phyloP scores from a whole-genome alignment of 2,329 filamentous ascomycete species.

The Pleoardoris graminearum region DNA sequence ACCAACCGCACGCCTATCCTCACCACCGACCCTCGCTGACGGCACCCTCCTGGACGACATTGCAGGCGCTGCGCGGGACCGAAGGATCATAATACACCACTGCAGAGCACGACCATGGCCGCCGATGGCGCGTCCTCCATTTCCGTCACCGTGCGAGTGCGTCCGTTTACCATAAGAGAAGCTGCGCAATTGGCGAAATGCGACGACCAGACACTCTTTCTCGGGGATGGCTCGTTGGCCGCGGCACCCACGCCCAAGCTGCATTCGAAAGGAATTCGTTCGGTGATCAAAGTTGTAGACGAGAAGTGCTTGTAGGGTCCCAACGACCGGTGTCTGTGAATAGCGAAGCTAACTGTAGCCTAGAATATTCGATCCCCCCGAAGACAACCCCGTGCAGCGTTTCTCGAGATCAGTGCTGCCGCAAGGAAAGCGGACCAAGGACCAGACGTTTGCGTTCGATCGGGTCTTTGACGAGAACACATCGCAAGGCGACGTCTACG shows the following conservation, averaged over 20 bases:
- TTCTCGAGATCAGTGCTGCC: constrained; percentile 79
- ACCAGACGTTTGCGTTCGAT: constrained; percentile 97
- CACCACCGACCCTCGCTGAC: constrained; percentile 23
- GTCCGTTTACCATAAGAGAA: constrained; percentile 80
- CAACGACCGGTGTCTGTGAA: background rate
- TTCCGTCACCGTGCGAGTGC: constrained; percentile 61
- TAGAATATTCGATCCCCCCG: constrained; percentile 95
- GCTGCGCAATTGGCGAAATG: constrained; percentile 81
- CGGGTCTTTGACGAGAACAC: constrained; percentile 95
- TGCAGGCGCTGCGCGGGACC: background rate
- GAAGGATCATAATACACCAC: background rate
- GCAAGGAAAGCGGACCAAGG: constrained; percentile 89
- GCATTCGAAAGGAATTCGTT: constrained; percentile 80
- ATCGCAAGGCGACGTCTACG: constrained; percentile 90
- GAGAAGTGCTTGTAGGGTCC: constrained; percentile 84
- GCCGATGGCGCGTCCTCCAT: constrained; percentile 55
- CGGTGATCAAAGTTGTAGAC: constrained; percentile 94
- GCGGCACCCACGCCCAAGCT: constrained; percentile 82
- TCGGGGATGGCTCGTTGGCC: constrained; percentile 97
- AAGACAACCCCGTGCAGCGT: constrained; percentile 87
- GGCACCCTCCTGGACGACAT: constrained; percentile 9
- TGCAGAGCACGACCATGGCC: constrained; percentile 35
- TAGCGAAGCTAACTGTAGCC: constrained; percentile 24
- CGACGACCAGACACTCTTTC: constrained; percentile 86
- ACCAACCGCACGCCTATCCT: constrained; percentile 28